These are phyloP conservation scores for Pythium pectinolyticum DNA, from an alignment of 352 stramenopile genomes.

Conservation along the genomic window DNA sequence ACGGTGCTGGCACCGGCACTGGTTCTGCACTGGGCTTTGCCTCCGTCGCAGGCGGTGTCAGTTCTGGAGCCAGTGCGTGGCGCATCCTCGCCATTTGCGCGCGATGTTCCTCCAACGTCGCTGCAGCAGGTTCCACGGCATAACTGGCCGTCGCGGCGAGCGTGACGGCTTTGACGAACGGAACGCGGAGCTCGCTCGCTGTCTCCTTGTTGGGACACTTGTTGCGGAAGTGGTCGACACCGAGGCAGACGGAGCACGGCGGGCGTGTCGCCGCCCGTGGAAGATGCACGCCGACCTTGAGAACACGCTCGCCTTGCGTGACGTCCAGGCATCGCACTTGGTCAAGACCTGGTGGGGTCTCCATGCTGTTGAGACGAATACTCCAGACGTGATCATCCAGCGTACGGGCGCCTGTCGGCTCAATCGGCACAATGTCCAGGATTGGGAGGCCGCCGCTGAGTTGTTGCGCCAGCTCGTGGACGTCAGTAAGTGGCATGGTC, in stretches of 20 bases:
- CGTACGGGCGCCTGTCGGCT: background rate
- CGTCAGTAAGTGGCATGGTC: background rate
- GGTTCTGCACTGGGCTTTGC: too few species aligned
- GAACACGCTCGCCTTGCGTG: background rate
- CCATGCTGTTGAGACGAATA: background rate
- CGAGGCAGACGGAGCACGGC: background rate
- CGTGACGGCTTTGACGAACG: background rate
- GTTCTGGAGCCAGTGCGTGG: background rate
- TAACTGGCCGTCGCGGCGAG: background rate
- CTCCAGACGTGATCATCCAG: background rate
- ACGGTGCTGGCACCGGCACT: too few species aligned
- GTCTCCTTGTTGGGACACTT: background rate
- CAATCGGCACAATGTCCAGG: background rate
- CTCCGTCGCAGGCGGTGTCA: background rate
- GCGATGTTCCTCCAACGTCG: background rate
- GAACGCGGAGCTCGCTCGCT: background rate
- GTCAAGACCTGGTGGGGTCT: background rate
- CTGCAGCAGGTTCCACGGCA: background rate
- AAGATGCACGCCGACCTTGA: background rate
- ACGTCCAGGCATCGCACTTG: background rate
- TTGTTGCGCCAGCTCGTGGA: background rate
- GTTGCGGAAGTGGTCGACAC: background rate
- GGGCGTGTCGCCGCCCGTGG: too few species aligned
- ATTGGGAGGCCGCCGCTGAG: background rate
- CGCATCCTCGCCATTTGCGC: background rate